These are phyloP conservation scores for Coemansia furcata DNA, from an alignment of 192 early-diverging fungal species.

Conservation along the genomic window DNA sequence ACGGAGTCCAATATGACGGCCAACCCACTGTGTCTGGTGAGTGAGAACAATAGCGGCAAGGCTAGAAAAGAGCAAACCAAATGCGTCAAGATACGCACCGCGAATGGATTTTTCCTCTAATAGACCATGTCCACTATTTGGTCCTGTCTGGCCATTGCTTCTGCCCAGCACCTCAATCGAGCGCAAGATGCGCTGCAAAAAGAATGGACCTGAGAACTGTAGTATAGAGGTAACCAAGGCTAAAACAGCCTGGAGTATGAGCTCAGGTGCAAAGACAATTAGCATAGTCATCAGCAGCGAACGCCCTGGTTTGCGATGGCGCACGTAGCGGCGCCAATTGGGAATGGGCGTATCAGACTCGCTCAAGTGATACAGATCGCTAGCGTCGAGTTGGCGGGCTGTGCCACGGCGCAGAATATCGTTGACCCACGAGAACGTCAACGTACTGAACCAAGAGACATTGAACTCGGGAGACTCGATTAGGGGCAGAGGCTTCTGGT, in stretches of 20 bases:
- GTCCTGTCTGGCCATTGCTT: not conserved
- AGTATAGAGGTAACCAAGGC: conserved; percentile 29
- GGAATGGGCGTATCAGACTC: conserved; percentile 46
- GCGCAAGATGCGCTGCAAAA: conserved; percentile 54
- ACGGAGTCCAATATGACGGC: conserved; percentile 62
- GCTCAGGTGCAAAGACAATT: conserved; percentile 34
- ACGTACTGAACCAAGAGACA: conserved; percentile 13
- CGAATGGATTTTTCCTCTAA: conserved; percentile 1
- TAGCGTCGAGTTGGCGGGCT: conserved; percentile 49
- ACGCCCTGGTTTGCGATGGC: conserved; percentile 2
- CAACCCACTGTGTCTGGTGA: conserved; percentile 62
- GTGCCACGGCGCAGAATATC: conserved; percentile 57
- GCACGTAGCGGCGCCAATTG: conserved; percentile 25
- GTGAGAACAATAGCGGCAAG: conserved; percentile 39
- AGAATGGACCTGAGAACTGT: conserved; percentile 52
- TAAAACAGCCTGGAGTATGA: conserved; percentile 38
- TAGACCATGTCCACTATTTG: not conserved
- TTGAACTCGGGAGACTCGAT: conserved; percentile 22
- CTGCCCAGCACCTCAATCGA: conserved; percentile 47
- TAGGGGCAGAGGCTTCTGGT: conserved; percentile 7
- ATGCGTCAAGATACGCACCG: conserved; percentile 54
- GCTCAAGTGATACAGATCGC: conserved; percentile 59
- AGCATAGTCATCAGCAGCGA: conserved; percentile 34
- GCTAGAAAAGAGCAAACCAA: conserved; percentile 55
- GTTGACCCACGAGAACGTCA: conserved; percentile 59